A percentile compares a stretch with the other conserved stretches of the same genome.
Evolutionary conservation across 768 basidiomycete genomes (phyloP).

Genomic region (Termitomyces sp.): DNA sequence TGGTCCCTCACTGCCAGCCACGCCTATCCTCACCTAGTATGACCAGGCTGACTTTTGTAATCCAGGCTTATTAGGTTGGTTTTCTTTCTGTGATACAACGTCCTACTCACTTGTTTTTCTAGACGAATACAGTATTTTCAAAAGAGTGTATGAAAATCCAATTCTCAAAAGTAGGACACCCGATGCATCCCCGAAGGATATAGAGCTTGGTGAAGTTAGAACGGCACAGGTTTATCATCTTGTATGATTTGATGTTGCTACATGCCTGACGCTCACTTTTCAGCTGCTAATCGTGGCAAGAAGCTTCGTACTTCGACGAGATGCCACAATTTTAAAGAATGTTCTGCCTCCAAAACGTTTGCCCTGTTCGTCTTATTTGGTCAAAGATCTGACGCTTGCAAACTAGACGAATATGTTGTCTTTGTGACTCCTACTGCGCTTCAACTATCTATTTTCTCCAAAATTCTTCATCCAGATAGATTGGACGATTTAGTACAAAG

Average conservation of each 20-base stretch:
- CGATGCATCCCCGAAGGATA: constrained; percentile 62
- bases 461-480: constrained; percentile 67
- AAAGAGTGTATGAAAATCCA: constrained; percentile 78
- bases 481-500: constrained; percentile 64
- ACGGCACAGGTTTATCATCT: constrained; percentile 55
- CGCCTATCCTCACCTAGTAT: not conserved
- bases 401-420: constrained; percentile 94
- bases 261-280: not conserved
- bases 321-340: constrained; percentile 73
- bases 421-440: constrained; percentile 85
- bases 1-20: not conserved
- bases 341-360: constrained; percentile 90
- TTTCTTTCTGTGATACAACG: not conserved
- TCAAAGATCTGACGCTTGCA: not conserved
- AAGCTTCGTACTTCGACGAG: constrained; percentile 88
- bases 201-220: constrained; percentile 73
- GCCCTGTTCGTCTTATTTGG: constrained; percentile 17
- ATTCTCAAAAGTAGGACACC: constrained; percentile 85
- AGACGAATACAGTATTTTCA: constrained; percentile 77
- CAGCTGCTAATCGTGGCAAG: constrained; percentile 71
- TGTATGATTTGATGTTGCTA: not conserved
- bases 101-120: not conserved
- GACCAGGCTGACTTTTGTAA: constrained; percentile 89
- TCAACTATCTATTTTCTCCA: constrained; percentile 74
- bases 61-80: constrained; percentile 77